Evolutionary conservation across 2,329 filamentous ascomycete genomes (phyloP), one percentile per base, ranked within the genome.

Genomic region (Emmonsiellopsis sp.): DNA sequence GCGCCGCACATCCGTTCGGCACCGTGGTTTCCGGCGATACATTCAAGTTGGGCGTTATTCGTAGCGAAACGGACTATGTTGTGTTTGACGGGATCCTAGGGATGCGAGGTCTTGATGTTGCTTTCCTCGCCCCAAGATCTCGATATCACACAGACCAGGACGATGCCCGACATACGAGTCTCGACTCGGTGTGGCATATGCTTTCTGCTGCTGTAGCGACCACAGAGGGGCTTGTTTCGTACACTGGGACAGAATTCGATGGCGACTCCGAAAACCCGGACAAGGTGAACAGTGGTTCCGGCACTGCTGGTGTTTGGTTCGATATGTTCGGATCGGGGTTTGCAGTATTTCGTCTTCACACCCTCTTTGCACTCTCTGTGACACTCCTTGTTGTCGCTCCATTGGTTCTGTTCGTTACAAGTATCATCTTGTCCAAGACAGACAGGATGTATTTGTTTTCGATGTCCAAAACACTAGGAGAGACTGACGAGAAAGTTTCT

Each of bases 141-240:
- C 78, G 88, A 54, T 98, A 98, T 64, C 93, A 98, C 66, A 97
- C 92, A 0, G 80, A 89, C 56, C 83, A 95, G 64, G 93, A 98
- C 66, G 89, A 95, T 65, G 78, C 84, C 2, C 82, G 81, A 40
- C 89, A 96, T 69, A 86, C 90, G 1, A 77, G 70, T 53, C 65
- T 68, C 54, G 74, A 79, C 50, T 83, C 81, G 2, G 70, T 97
- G 16, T 97, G 91, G 91, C 91, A 97, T 68, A 97, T 98, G 93
- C 77, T 98, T 38, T 94, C 89, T 38, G 85, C 85, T 11, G 83
- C 90, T 5, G 72, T 96, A 26, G 81, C 84, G 6, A 93, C 91
- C 0, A 82, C 88, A 20, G 78, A 85, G 62, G 77, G 77, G 1
- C 76, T 97, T 43, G 85, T 89, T 0, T 80, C 82, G 11, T 82